phyloP scores from a whole-genome alignment of 495 filamentous ascomycete species.

The Penicillium subrubescens region DNA sequence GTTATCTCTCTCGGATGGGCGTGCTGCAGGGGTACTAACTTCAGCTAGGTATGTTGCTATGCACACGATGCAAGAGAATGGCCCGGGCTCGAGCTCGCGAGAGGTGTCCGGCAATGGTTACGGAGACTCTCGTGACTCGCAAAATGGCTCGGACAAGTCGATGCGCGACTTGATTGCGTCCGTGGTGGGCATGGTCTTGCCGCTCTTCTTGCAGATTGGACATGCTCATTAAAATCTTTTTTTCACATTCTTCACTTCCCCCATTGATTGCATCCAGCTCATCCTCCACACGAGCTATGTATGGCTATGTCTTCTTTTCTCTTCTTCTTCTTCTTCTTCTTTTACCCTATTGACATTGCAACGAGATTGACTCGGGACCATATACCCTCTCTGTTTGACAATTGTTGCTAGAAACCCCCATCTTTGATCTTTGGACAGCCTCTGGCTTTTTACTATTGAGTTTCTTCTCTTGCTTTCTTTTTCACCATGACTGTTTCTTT shows the following conservation, averaged over 20 bases:
- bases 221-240: slow-evolving; percentile 68
- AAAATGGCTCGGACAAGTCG: slow-evolving; percentile 44
- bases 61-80: slow-evolving; percentile 94
- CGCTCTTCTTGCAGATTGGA: slow-evolving; percentile 85
- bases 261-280: slow-evolving; percentile 2
- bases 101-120: slow-evolving; percentile 66
- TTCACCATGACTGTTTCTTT: neutral
- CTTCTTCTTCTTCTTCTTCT: neutral
- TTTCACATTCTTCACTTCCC: neutral
- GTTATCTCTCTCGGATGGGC: slow-evolving; percentile 29
- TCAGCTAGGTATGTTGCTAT: slow-evolving; percentile 87
- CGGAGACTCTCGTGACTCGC: slow-evolving; percentile 52
- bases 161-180: slow-evolving; percentile 66
- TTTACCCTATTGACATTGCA: slow-evolving; percentile 12
- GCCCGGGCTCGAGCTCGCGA: slow-evolving; percentile 48
- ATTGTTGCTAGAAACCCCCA: slow-evolving; percentile 13
- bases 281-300: neutral
- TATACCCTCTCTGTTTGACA: slow-evolving; percentile 25
- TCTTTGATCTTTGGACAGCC: neutral
- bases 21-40: neutral
- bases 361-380: slow-evolving; percentile 20
- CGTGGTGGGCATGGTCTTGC: slow-evolving; percentile 86
- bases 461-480: too few relatives aligned
- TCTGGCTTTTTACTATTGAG: neutral
- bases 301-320: neutral